Evolutionary conservation across 306 rosid species (phyloP), one percentile per base, ranked within the genome.

Genomic region (Ochetophila trinervis): DNA sequence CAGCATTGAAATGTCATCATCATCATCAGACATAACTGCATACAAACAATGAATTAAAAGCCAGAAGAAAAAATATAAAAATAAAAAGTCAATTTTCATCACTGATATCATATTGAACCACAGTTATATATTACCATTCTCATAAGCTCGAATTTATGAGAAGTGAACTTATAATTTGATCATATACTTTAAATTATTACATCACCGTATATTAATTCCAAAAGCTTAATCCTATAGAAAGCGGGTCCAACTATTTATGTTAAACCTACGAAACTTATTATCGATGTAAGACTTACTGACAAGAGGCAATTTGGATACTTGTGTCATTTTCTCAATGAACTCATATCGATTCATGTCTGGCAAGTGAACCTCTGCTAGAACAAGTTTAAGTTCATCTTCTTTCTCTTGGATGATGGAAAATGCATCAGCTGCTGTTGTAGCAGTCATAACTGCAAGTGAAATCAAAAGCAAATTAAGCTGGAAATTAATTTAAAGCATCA

Each of bases 21-120:
- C 74, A 59, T 82, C 74, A 63, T 72, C 63, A 40, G 84, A 67
- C 78, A 84, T 75, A 68, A 76, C 86, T 84, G 70, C 65, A 21
- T n/a, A 16, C 15, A 19, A 50, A 1, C 34, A 50, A 60, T 4
- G 15, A 34, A 44, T 27, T 0, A 22, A 54, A 53, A 13, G 34
- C 42, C 52, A 40, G 54, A 48, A 16, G 20, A 45, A 20, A 56
- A 36, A 3, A 30, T 4, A n/a, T n/a, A n/a, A n/a, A n/a, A n/a
- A n/a, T n/a, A n/a, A n/a, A n/a, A n/a, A n/a, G n/a, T n/a, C n/a
- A n/a, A n/a, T n/a, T n/a, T n/a, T n/a, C n/a, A n/a, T n/a, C n/a
- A n/a, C n/a, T n/a, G n/a, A n/a, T n/a, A n/a, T n/a, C n/a, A n/a
- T n/a, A n/a, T n/a, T n/a, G n/a, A n/a, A n/a, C n/a, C n/a, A n/a